A percentile compares a stretch with the other conserved stretches of the same genome.
Evolutionary conservation across 805 yeast species (phyloP).

Genomic region (Cyberlindnera xishuangbannaensis): DNA sequence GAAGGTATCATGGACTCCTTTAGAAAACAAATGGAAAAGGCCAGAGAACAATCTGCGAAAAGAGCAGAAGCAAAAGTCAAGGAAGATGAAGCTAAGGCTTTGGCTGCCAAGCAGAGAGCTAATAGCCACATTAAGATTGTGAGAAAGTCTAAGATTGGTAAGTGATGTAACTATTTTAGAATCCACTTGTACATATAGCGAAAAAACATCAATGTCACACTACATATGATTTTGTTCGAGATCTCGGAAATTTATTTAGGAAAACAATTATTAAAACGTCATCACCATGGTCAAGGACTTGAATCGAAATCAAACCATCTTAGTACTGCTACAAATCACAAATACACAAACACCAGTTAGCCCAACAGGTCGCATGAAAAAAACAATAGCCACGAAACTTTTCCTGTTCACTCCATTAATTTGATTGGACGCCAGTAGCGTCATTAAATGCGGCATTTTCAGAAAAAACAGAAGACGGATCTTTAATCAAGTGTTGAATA

Average conservation of each 20-base stretch:
- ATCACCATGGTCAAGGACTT: too few species aligned
- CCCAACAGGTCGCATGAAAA: too few species aligned
- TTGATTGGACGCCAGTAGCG: too few species aligned
- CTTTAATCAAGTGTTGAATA: slow-evolving; percentile 41
- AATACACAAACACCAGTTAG: too few species aligned
- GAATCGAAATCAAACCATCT: too few species aligned
- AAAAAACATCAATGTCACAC: too few species aligned
- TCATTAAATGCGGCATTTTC: slow-evolving; percentile 6
- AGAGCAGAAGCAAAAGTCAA: slow-evolving; percentile 31
- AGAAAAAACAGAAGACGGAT: slow-evolving; percentile 30
- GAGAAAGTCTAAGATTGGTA: slow-evolving; percentile 16
- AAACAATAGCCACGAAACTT: too few species aligned
- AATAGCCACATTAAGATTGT: slow-evolving; percentile 24
- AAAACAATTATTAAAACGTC: too few species aligned
- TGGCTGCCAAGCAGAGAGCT: slow-evolving; percentile 27
- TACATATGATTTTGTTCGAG: too few species aligned
- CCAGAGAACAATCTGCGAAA: slow-evolving; percentile 34
- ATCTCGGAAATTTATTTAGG: too few species aligned
- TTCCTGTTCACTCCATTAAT: too few species aligned
- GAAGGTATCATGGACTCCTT: slow-evolving; percentile 33
- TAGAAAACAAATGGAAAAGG: slow-evolving; percentile 34
- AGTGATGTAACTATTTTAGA: neutral
- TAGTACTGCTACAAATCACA: too few species aligned
- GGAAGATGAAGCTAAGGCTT: slow-evolving; percentile 28
- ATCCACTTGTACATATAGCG: neutral